These are phyloP conservation scores for Linnemannia exigua DNA, from an alignment of 192 early-diverging fungal species.

Conservation along the genomic window DNA sequence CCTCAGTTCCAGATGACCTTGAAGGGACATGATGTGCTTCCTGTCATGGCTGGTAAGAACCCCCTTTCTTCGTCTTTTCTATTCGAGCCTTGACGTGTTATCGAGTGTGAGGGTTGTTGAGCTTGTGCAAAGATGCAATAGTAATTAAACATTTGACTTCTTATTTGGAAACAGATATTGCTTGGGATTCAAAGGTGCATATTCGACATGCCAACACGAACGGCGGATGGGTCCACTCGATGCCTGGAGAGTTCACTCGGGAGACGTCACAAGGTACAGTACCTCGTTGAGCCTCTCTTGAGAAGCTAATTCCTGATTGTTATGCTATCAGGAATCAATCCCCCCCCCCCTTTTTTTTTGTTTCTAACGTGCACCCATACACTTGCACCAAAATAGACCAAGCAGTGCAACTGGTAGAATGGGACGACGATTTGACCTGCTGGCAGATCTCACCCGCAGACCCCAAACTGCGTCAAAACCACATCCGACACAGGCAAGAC, in stretches of 20 bases:
- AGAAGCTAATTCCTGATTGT: too few species aligned
- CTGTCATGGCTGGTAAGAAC: conserved; percentile 69
- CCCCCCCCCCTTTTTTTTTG: too few species aligned
- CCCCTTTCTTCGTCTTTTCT: not conserved
- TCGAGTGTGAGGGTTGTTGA: not conserved
- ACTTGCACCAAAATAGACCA: conserved; percentile 19
- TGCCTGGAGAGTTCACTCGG: conserved; percentile 69
- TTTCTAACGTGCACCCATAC: conserved; percentile 63
- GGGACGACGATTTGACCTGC: conserved; percentile 52
- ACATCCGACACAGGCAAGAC: conserved; percentile 14
- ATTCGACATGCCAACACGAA: conserved; percentile 79
- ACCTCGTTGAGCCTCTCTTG: conserved; percentile 13
- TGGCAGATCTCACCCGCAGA: conserved; percentile 51
- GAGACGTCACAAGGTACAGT: conserved; percentile 75
- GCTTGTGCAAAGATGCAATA: not conserved
- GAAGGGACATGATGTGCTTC: conserved; percentile 69
- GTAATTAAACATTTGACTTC: not conserved
- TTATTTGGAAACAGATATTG: conserved; percentile 64
- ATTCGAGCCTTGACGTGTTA: conserved; percentile 60
- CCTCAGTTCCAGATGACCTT: conserved; percentile 90
- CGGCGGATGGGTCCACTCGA: conserved; percentile 86
- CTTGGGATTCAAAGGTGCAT: conserved; percentile 71
- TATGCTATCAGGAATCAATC: too few species aligned
- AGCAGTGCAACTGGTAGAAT: conserved; percentile 52
- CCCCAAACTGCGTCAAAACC: conserved; percentile 16